A percentile compares a stretch with the other conserved stretches of the same genome.
phyloP scores from a whole-genome alignment of 225 moss, liverwort and hornwort species.

The Polytrichum formosum region DNA sequence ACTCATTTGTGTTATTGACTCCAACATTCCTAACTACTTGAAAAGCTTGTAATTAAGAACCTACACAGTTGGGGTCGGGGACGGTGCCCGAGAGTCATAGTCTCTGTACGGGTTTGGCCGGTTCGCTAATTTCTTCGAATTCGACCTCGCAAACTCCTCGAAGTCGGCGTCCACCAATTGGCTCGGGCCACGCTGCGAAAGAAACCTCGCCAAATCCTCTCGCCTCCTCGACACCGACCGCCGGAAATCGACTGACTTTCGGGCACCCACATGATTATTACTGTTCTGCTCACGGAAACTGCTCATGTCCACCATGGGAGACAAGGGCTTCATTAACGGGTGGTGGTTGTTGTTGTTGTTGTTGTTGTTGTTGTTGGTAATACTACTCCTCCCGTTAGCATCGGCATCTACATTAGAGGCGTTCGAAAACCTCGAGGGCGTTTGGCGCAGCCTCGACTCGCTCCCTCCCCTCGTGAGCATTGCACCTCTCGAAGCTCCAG shows the following conservation, averaged over 20 bases:
- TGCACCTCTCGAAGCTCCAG: not conserved
- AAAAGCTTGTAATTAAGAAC: not conserved
- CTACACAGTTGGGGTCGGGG: not conserved
- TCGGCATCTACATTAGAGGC: not conserved
- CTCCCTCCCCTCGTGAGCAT: constrained; percentile 3
- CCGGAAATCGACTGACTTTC: constrained; percentile 24
- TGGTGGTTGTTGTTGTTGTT: too few relatives aligned
- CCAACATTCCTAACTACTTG: too few relatives aligned
- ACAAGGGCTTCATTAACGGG: constrained; percentile 9
- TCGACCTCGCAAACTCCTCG: constrained; percentile 11
- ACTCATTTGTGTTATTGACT: too few relatives aligned
- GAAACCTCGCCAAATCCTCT: constrained; percentile 23
- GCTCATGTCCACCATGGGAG: constrained; percentile 31
- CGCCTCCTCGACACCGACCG: constrained; percentile 29
- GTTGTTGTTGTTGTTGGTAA: too few relatives aligned
- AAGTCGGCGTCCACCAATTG: not conserved
- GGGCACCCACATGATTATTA: not conserved
- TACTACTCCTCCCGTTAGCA: too few relatives aligned
- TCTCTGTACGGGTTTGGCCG: constrained; percentile 38
- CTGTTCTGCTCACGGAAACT: constrained; percentile 29
- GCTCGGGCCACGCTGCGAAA: not conserved
- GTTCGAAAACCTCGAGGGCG: constrained; percentile 1
- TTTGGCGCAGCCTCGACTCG: constrained; percentile 13
- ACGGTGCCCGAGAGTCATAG: constrained; percentile 31
- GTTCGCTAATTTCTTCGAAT: constrained; percentile 12